Base-by-base conservation (phyloP, 805 yeast species). In the Isabelozyma rhagii region DNA sequence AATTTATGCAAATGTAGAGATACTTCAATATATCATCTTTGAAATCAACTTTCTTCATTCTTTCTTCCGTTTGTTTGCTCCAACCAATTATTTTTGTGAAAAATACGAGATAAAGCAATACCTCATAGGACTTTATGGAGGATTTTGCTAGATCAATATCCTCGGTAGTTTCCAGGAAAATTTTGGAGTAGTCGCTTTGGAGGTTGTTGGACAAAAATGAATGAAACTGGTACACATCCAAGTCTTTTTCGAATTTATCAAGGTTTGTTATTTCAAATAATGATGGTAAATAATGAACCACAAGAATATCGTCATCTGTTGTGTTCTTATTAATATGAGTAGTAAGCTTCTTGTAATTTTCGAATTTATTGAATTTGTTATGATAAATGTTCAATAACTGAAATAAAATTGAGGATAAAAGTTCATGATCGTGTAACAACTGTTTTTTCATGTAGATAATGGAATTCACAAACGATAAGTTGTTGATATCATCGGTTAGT, bases 371-470 rank as follows among this genome's bases (percentile, higher is more conserved):
- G 43, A 66, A 68, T 39, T 64, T 55, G 1, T 68, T 56, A 25
- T 61, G 51, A 39, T 72, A 70, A 39, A 70, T 70, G 2, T 71
- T 69, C 7, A 78, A 69, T 42, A 81, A 2, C 86, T 84, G 56
- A 64, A 80, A 6, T 86, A 69, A 1, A 89, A 72, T 62, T 84
- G 87, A 42, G 10, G 92, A 85, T 48, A 92, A 66, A 1, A 77
- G 61, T 58, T 89, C 96, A 63, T 91, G 94, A 57, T 85, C 84
- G 45, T 72, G 73, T 47, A 82, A 77, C 28, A 89, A 71, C 54
- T 82, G 82, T 49, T 80, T 81, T 53, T 90, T 80, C 59, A 87
- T 79, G 57, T 79, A 84, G 38, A 73, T 74, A 36, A 86, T 64
- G 17, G 69, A 60, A 51, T 60, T 62, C 36, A 71, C 65, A 44